Evolutionary conservation across 106 monocot species (phyloP).

Genomic region (Phalaenopsis aphrodite): DNA sequence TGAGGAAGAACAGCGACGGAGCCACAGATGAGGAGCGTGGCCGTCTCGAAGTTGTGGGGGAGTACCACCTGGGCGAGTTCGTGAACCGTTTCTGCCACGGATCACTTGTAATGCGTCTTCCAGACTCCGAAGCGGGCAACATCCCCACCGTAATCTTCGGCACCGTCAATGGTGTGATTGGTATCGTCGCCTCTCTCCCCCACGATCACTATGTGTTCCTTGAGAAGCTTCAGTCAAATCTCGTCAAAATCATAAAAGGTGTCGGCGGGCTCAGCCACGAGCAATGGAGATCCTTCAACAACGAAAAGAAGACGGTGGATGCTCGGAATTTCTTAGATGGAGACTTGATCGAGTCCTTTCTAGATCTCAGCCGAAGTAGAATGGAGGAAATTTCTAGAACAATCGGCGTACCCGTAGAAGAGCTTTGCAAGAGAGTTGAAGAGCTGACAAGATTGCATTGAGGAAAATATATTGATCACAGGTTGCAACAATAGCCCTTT

Average conservation of each 20-base stretch:
- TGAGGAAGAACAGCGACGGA: conserved; percentile 82
- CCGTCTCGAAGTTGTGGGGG: conserved; percentile 89
- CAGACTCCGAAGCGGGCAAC: conserved; percentile 77
- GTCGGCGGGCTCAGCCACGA: conserved; percentile 92
- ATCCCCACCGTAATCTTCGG: conserved; percentile 91
- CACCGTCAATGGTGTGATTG: conserved; percentile 93
- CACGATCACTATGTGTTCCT: conserved; percentile 83
- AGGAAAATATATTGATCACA: not conserved
- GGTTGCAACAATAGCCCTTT: not conserved
- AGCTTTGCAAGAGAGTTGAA: conserved; percentile 89
- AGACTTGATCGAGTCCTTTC: conserved; percentile 90
- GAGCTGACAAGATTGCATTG: conserved; percentile 92
- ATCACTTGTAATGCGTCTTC: conserved; percentile 96
- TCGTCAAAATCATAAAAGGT: conserved; percentile 88
- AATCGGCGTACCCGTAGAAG: conserved; percentile 71
- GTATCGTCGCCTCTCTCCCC: conserved; percentile 82
- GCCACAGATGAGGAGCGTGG: conserved; percentile 93
- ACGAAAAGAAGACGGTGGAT: conserved; percentile 84
- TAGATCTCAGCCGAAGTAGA: conserved; percentile 63
- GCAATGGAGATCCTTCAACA: conserved; percentile 93
- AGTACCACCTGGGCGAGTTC: conserved; percentile 91
- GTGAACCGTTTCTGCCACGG: conserved; percentile 85
- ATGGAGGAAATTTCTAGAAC: conserved; percentile 77
- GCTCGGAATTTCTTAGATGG: conserved; percentile 91
- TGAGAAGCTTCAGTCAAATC: conserved; percentile 69